phyloP scores from a whole-genome alignment of 306 rosid species.

The Sesbania bispinosa region DNA sequence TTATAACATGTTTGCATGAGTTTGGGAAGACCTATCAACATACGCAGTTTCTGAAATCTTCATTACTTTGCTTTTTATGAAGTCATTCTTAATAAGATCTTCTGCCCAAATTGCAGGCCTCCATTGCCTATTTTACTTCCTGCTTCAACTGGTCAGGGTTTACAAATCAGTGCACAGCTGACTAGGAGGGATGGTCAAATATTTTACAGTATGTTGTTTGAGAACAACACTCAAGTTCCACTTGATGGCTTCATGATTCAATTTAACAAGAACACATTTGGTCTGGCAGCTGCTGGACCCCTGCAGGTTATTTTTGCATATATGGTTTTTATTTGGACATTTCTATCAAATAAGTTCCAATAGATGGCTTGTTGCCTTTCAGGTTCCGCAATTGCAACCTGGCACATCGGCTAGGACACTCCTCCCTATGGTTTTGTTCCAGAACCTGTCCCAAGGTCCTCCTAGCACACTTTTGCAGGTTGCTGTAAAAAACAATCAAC shows the following conservation, averaged over 20 bases:
- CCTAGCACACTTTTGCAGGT: constrained; percentile 88
- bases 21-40: background rate
- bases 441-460: constrained; percentile 95
- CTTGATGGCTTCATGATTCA: constrained; percentile 98
- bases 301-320: constrained; percentile 59
- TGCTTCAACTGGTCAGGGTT: constrained; percentile 86
- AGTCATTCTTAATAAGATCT: constrained; percentile 26
- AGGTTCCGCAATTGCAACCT: constrained; percentile 86
- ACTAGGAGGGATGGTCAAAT: constrained; percentile 74
- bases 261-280: constrained; percentile 94
- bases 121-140: constrained; percentile 80
- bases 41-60: constrained; percentile 4
- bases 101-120: constrained; percentile 54
- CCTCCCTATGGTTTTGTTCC: constrained; percentile 91
- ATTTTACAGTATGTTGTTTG: constrained; percentile 77
- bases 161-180: constrained; percentile 95
- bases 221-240: constrained; percentile 75
- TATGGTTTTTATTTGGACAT: background rate
- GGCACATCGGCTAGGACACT: constrained; percentile 67
- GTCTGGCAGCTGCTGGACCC: constrained; percentile 92
- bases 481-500: constrained; percentile 88
- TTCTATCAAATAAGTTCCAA: constrained; percentile 20
- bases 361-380: constrained; percentile 22
- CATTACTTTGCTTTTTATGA: constrained; percentile 10
- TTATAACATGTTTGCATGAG: background rate